Conservation (phyloP, 768 basidiomycete species). For the Rhizopogon rudus region DNA sequence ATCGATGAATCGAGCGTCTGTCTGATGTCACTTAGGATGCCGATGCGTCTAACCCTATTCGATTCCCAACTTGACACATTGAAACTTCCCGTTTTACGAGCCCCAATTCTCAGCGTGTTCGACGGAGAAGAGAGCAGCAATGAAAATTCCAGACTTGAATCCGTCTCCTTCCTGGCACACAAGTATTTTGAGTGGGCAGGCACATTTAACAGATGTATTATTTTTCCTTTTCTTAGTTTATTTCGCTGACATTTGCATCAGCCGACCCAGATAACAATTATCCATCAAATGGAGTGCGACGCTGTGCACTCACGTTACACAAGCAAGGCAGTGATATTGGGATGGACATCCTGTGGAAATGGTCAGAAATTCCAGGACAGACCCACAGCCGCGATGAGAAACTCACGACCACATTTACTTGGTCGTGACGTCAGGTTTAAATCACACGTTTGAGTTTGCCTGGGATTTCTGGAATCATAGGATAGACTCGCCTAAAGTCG, state of each 20-base stretch:
- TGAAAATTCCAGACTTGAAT: constrained; percentile 24
- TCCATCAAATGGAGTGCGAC: neutral
- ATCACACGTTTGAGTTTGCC: neutral
- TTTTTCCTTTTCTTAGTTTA: neutral
- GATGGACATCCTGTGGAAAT: constrained; percentile 4
- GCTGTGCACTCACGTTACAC: constrained; percentile 8
- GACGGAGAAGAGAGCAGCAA: constrained; percentile 15
- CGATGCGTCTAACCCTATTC: constrained; percentile 46
- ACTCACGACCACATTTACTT: neutral
- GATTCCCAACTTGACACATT: constrained; percentile 53
- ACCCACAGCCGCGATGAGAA: neutral
- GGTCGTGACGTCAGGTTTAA: neutral
- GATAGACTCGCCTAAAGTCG: neutral
- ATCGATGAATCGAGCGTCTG: neutral
- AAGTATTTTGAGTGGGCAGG: constrained; percentile 55
- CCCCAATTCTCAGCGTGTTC: constrained; percentile 10
- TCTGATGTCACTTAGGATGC: neutral
- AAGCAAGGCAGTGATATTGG: constrained; percentile 3
- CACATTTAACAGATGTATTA: constrained; percentile 39
- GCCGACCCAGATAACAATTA: neutral
- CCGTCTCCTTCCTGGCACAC: constrained; percentile 36
- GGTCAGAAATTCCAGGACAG: constrained; percentile 2
- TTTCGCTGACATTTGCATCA: constrained; percentile 8
- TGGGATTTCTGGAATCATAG: neutral
- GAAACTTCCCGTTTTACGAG: constrained; percentile 42